phyloP scores from a whole-genome alignment of 2,329 filamentous ascomycete genomes.

The Periconia digitata region DNA sequence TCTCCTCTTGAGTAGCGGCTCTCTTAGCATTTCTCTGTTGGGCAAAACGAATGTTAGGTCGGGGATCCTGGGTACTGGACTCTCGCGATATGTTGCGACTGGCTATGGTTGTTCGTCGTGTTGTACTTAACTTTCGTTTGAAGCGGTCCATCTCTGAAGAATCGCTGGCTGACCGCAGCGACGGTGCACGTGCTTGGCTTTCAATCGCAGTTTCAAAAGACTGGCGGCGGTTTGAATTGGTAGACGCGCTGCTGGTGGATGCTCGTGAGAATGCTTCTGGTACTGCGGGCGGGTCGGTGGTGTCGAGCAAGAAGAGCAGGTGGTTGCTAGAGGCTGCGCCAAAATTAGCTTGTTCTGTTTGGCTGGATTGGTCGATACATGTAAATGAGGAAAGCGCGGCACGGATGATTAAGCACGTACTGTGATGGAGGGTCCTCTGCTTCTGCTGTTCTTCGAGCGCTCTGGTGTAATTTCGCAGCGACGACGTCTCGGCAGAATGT shows the following conservation, averaged over 20 bases:
- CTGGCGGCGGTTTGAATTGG: conserved; percentile 14
- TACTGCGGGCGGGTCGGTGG: conserved; percentile 24
- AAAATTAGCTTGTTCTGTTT: conserved; percentile 7
- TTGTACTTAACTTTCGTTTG: conserved; percentile 41
- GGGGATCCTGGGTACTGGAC: conserved; percentile 32
- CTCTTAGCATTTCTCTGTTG: no score
- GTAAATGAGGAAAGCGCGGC: background rate
- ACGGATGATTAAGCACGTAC: conserved; percentile 20
- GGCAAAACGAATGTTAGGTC: no score
- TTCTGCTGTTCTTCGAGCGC: conserved; percentile 41
- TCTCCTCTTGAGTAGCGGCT: conserved; percentile 22
- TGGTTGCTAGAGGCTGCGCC: conserved; percentile 31
- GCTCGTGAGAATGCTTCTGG: conserved; percentile 20
- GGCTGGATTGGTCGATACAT: background rate
- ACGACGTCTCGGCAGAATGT: conserved; percentile 45
- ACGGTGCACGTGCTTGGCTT: conserved; percentile 22
- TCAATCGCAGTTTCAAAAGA: conserved; percentile 28
- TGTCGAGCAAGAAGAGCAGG: conserved; percentile 27
- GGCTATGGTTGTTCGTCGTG: conserved; percentile 30
- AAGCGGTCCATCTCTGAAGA: conserved; percentile 41
- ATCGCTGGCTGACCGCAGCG: conserved; percentile 20
- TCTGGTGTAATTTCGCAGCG: conserved; percentile 40
- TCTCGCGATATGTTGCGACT: conserved; percentile 40
- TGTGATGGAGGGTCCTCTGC: conserved; percentile 31
- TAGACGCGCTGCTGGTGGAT: conserved; percentile 20